Conservation (phyloP, 225 moss, liverwort and hornwort genomes). For the Bryum argenteum region DNA sequence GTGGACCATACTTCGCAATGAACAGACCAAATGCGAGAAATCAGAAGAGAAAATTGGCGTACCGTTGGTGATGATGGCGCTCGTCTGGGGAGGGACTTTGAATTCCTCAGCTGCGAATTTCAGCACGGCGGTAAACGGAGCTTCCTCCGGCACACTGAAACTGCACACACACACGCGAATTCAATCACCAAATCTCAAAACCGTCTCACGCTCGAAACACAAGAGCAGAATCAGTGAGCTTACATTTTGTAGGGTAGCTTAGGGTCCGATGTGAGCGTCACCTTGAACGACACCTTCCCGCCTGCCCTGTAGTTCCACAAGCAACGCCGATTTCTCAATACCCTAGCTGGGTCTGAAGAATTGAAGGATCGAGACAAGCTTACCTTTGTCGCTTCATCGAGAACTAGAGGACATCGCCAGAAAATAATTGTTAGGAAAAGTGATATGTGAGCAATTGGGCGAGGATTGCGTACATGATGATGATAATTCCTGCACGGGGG, state of each 20-base stretch:
- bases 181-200: slow-evolving; percentile 3
- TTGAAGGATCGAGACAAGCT: neutral
- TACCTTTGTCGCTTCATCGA: neutral
- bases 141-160: slow-evolving; percentile 97
- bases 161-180: slow-evolving; percentile 39
- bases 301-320: slow-evolving; percentile 71
- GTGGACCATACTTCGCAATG: too few relatives aligned
- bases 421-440: neutral
- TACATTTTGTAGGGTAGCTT: slow-evolving; percentile 99
- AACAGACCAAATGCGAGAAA: neutral
- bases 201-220: neutral
- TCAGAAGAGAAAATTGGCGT: neutral
- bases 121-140: slow-evolving; percentile 93
- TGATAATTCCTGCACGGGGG: too few relatives aligned
- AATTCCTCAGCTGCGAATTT: slow-evolving; percentile 99
- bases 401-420: neutral
- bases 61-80: slow-evolving; percentile 99
- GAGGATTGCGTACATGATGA: too few relatives aligned
- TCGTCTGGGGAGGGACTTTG: slow-evolving; percentile 93
- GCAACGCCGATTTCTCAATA: neutral
- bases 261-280: slow-evolving; percentile 96
- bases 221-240: slow-evolving; percentile 18
- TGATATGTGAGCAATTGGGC: too few relatives aligned
- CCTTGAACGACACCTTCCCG: slow-evolving; percentile 98
- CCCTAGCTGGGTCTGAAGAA: neutral